Evolutionary conservation across 441 rosid genomes (phyloP), one percentile per base, ranked within the genome.

Genomic region (Adansonia grandidieri): DNA sequence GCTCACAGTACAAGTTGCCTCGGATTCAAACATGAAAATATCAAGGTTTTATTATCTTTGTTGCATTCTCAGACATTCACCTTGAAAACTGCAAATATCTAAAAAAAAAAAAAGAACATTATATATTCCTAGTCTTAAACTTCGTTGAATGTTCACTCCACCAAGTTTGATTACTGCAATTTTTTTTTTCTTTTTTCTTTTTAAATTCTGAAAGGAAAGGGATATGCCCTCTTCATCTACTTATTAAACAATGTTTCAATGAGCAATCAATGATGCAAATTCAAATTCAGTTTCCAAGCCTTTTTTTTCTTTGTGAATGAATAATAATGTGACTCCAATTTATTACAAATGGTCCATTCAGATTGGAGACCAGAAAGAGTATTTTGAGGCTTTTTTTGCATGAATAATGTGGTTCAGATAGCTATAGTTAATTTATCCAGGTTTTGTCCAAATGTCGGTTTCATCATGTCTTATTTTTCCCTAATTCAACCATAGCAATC

Each of bases 321-420:
- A 22, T 74, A 20, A 44, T 17, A 64, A 37, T 24, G 66, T 44
- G 51, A 22, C 8, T 58, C 20, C 37, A 60, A 60, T 57, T 7
- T 7, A 58, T 24, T 24, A 57, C 42, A 74, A 60, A 60, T 15
- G 11, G 69, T 60, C 77, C 48, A 62, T 61, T 57, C 60, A 24
- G 77, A 45, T 60, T 69, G 57, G 19, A 67, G 58, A 61, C 58
- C 75, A 32, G 22, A 22, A 15, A 10, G 37, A 61, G 51, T 62
- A 81, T 10, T 68, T 40, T 58, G 62, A 54, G 72, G 66, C 58
- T 81, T 68, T 76, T 37, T 15, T 76, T 9, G 71, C 78, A 66
- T 73, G 71, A 81, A 77, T 58, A 67, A 76, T 75, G 11, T 77
- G 65, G 28, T 62, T 58, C 53, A 68, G 19, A 54, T 78, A 42